phyloP scores from a whole-genome alignment of 129 eudicot genomes.

The Arctium lappa region DNA sequence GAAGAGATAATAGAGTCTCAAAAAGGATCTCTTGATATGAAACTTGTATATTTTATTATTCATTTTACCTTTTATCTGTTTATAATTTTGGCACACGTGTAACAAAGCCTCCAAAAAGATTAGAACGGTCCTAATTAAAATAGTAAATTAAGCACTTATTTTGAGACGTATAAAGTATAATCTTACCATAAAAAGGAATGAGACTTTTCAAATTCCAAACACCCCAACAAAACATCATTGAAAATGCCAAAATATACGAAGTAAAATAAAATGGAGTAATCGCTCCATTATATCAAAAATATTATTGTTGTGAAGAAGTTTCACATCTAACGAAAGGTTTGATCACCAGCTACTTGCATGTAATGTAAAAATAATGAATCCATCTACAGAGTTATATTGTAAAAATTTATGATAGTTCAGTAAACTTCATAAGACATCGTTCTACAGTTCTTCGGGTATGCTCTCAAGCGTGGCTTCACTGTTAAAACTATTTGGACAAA shows the following conservation, averaged over 20 bases:
- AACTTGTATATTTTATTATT: too few species aligned
- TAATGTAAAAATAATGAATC: not conserved
- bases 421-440: not conserved
- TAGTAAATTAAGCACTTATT: too few species aligned
- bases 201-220: too few species aligned
- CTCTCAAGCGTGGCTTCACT: not conserved
- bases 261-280: not conserved
- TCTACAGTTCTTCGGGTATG: constrained; percentile 17
- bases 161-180: too few species aligned
- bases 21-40: too few species aligned
- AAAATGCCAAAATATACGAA: not conserved
- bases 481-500: not conserved
- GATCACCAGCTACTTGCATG: not conserved
- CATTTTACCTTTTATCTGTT: too few species aligned
- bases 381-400: not conserved
- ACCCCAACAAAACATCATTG: not conserved
- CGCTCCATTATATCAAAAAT: not conserved
- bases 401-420: not conserved
- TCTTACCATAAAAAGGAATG: too few species aligned
- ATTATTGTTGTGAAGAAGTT: not conserved
- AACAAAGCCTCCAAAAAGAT: too few species aligned
- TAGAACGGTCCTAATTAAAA: too few species aligned
- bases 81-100: too few species aligned
- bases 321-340: not conserved
- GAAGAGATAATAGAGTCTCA: too few species aligned